Base-by-base conservation (phyloP, 2,329 filamentous ascomycete species). In the Myriosclerotinia scirpicola region DNA sequence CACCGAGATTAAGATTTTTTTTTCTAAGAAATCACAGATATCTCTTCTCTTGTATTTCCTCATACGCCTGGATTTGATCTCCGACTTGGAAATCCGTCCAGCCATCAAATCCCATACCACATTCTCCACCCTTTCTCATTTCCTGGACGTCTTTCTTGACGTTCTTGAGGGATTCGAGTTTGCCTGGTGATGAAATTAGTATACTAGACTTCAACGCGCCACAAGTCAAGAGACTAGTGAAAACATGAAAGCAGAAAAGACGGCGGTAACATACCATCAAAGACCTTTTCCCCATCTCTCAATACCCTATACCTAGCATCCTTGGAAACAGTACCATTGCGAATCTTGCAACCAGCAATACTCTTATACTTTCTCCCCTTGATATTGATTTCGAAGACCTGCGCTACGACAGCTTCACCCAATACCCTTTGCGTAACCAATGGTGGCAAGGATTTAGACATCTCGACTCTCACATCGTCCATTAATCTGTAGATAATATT, bases 91-190 rank as follows among this genome's bases (percentile, higher is more conserved):
- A 90, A 30, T 87, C 90, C 58, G 90, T 83, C 87, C 92, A 99
- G 42, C 83, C 84, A 3, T 90, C 87, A 74, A 99, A 94, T 63
- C 87, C 88, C 71, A 99, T 89, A 71, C 95, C 95, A 74, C 95
- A 99, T 79, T 99, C 95, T n/a, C 85, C 87, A 67, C 93, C 93
- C 79, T 96, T 98, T 74, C 87, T 88, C 87, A 96, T 95, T 75
- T 97, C 92, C 55, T 82, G 81, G 40, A 95, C 91, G 71, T 97
- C 92, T 77, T 96, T 96, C 83, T 98, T 97, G 77, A 90, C 87
- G 74, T 96, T 91, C 80, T 95, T 97, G 67, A 99, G 86, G 1
- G 91, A 91, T 22, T 87, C 84, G 54, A 98, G 85, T 62, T 84
- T 84, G 71, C 93, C 94, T 97, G 53, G 22, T 50, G 20, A 65